Conservation (phyloP, 495 filamentous ascomycete species). For the Arthonia radiata region DNA sequence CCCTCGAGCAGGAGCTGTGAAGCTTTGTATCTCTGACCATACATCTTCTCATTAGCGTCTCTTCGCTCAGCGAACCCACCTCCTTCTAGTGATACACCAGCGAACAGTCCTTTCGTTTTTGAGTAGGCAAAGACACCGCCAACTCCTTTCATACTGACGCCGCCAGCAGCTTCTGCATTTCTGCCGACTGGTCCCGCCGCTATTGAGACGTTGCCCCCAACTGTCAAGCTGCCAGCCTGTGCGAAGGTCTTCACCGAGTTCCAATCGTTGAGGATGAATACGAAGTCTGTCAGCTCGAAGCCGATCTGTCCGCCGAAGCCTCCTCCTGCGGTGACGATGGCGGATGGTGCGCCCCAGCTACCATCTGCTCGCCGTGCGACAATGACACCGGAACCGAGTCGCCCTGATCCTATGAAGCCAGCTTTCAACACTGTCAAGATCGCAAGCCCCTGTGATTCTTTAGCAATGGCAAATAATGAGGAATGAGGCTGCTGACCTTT, state of each 20-base stretch:
- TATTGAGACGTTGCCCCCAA: conserved; percentile 90
- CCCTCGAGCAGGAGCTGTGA: conserved; percentile 59
- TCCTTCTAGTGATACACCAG: conserved; percentile 83
- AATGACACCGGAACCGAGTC: conserved; percentile 83
- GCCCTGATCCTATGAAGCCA: conserved; percentile 77
- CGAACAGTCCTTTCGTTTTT: conserved; percentile 93
- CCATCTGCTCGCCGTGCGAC: conserved; percentile 84
- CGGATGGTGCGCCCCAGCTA: conserved; percentile 79
- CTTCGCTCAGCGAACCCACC: conserved; percentile 74
- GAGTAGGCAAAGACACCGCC: conserved; percentile 87
- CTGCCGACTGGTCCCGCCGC: conserved; percentile 82
- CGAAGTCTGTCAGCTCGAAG: conserved; percentile 93
- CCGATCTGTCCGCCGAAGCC: conserved; percentile 95
- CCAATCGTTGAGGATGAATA: conserved; percentile 92
- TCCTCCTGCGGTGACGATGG: conserved; percentile 71
- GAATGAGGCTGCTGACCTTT: conserved; percentile 35
- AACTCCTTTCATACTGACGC: conserved; percentile 69
- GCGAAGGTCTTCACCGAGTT: conserved; percentile 85
- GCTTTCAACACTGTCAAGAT: conserved; percentile 90
- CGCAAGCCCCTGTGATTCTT: conserved; percentile 47
- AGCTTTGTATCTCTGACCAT: conserved; percentile 62
- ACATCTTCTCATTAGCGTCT: conserved; percentile 92
- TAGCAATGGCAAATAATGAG: background rate
- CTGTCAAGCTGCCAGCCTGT: conserved; percentile 66
- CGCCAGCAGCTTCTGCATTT: conserved; percentile 90